Evolutionary conservation across 2,329 filamentous ascomycete genomes (phyloP).

Genomic region (Knoxdaviesia capensis): DNA sequence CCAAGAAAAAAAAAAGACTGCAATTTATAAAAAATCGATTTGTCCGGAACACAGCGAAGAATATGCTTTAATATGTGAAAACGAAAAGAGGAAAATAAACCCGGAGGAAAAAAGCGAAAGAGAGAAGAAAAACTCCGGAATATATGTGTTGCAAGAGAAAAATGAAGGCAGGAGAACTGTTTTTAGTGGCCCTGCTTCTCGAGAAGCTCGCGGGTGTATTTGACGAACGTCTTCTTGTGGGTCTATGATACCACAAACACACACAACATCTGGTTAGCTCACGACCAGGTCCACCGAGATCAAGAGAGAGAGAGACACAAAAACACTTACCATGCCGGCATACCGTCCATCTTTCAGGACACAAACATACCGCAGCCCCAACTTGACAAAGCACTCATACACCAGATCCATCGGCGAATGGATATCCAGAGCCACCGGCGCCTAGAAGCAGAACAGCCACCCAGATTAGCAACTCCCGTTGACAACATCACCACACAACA

Average conservation of each 20-base stretch:
- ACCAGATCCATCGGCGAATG: slow-evolving; percentile 84
- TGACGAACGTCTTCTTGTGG: slow-evolving; percentile 94
- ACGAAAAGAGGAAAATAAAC: too few species aligned
- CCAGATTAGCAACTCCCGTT: slow-evolving; percentile 3
- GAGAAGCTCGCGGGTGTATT: slow-evolving; percentile 74
- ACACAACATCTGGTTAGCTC: background rate
- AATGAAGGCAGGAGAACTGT: background rate
- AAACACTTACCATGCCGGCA: slow-evolving; percentile 55
- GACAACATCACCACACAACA: too few species aligned
- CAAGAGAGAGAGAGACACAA: background rate
- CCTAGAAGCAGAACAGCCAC: slow-evolving; percentile 18
- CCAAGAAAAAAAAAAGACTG: too few species aligned
- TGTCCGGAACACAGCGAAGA: too few species aligned
- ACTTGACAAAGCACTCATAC: slow-evolving; percentile 89
- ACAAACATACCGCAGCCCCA: slow-evolving; percentile 83
- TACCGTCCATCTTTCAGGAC: slow-evolving; percentile 70
- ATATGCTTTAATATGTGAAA: too few species aligned
- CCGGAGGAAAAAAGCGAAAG: too few species aligned
- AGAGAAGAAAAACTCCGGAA: too few species aligned
- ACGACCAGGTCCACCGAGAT: background rate
- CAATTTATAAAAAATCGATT: too few species aligned
- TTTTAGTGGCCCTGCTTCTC: slow-evolving; percentile 17
- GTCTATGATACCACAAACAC: slow-evolving; percentile 24
- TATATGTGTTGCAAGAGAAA: background rate
- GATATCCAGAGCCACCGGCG: slow-evolving; percentile 74